Percentiles rank a stretch among this genome's conserved stretches.
phyloP scores from a whole-genome alignment of 345 rosid genomes.

The Gossypium turneri region DNA sequence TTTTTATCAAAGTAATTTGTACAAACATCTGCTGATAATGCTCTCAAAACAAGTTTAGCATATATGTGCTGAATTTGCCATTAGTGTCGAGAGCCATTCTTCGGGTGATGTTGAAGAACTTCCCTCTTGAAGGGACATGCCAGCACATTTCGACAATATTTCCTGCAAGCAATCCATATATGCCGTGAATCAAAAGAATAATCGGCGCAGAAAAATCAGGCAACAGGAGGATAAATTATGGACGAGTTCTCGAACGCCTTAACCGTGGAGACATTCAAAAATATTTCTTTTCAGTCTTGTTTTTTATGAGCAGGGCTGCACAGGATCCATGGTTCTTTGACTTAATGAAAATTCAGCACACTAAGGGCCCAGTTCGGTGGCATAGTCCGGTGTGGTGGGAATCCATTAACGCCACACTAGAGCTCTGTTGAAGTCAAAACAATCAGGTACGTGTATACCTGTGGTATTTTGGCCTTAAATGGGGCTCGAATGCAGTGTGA shows the following conservation, averaged over 20 bases:
- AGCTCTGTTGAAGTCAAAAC: background rate
- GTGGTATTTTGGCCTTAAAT: background rate
- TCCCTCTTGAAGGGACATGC: slow-evolving; percentile 25
- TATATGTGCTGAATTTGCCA: slow-evolving; percentile 17
- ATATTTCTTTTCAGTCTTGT: background rate
- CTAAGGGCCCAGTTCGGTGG: background rate
- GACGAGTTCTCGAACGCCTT: background rate
- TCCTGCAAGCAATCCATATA: slow-evolving; percentile 18
- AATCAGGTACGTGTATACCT: background rate
- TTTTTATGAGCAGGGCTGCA: background rate
- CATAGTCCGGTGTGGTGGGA: background rate
- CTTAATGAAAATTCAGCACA: background rate
- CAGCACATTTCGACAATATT: slow-evolving; percentile 24
- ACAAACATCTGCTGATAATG: slow-evolving; percentile 1
- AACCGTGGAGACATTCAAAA: background rate
- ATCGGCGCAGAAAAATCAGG: background rate
- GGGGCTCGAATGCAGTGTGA: background rate
- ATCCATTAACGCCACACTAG: background rate
- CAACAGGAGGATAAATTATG: background rate
- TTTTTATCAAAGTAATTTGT: slow-evolving; percentile 4
- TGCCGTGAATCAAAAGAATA: background rate
- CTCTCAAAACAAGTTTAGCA: background rate
- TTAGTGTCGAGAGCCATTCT: slow-evolving; percentile 18
- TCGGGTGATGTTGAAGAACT: slow-evolving; percentile 8
- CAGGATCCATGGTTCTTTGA: background rate